Evolutionary conservation across 164 flowering plant genomes (phyloP), one percentile per base, ranked within the genome.

Genomic region (Chloranthus sessilifolius): DNA sequence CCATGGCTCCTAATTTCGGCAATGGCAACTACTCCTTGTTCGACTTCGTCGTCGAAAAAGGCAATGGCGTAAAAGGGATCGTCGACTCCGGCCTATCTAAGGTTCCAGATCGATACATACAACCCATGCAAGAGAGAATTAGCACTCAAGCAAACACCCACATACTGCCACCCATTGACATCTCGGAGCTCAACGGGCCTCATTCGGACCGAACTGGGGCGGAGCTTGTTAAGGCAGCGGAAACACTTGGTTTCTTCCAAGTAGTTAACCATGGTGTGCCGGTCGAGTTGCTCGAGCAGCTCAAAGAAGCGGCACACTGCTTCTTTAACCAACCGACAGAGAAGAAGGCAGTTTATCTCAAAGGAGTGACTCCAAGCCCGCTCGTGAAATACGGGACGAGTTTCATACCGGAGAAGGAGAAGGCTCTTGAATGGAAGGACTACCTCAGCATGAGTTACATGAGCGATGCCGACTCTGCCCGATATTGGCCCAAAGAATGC

Each of bases 341-440:
- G 20, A 54, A 53, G 43, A 75, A 71, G 56, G 74, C 61, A 3
- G 56, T 55, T 25, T 74, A 65, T 46, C 60, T 61, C 6, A 63
- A 55, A 30, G 71, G 61, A 0, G 61, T 33, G 34, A 71, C 69
- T 37, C 60, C 66, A 2, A 65, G 65, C 38, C 75, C 69, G 2
- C 30, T 51, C 0, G 76, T 66, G 3, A 68, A 31, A 28, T 74
- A 74, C 33, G 71, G 61, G 27, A 74, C 79, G 8, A 74, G 79
- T 49, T 74, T 68, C 39, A 55, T 51, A 19, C 76, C 80, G 0
- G 80, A 69, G 69, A 75, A 66, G 43, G 80, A 75, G 55, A 64
- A 61, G 45, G 74, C 72, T 0, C 64, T 72, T 60, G 74, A 75
- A 36, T 75, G 80, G 80, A 75, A 67, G 56, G 80, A 75, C 31